phyloP scores from a whole-genome alignment of 2,329 filamentous ascomycete species.

The Myriosclerotinia duriaeana region DNA sequence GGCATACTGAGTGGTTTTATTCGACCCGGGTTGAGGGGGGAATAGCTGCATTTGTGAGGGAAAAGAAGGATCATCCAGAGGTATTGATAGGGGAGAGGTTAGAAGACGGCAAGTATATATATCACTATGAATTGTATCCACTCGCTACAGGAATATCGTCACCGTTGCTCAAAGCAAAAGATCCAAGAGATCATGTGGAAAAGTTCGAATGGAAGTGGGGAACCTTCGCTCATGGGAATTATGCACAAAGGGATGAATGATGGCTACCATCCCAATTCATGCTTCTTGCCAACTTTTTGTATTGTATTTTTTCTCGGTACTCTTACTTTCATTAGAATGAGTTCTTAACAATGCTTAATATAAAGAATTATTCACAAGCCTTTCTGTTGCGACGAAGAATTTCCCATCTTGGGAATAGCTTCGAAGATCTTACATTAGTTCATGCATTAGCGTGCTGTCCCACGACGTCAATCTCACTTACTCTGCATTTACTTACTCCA shows the following conservation, averaged over 20 bases:
- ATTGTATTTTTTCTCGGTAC: no score
- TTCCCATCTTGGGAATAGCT: background rate
- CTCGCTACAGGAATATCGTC: background rate
- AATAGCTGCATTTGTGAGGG: background rate
- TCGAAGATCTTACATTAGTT: background rate
- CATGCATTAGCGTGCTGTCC: background rate
- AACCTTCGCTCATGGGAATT: background rate
- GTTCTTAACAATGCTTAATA: no score
- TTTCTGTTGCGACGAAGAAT: no score
- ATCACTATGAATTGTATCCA: background rate
- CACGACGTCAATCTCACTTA: background rate
- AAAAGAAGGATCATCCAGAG: background rate
- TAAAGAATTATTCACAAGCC: no score
- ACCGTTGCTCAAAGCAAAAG: background rate
- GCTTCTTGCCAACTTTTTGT: no score
- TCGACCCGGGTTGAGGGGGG: background rate
- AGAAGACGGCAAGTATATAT: no score
- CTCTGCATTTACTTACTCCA: no score
- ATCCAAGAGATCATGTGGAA: background rate
- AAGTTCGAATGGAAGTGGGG: background rate
- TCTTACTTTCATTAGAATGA: no score
- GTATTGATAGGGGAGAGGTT: background rate
- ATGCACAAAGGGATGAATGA: no score
- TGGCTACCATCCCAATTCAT: no score
- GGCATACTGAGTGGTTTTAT: slow-evolving; percentile 5